Evolutionary conservation across 129 eudicot species (phyloP), one percentile per base, ranked within the genome.

Genomic region (Tagetes patula): DNA sequence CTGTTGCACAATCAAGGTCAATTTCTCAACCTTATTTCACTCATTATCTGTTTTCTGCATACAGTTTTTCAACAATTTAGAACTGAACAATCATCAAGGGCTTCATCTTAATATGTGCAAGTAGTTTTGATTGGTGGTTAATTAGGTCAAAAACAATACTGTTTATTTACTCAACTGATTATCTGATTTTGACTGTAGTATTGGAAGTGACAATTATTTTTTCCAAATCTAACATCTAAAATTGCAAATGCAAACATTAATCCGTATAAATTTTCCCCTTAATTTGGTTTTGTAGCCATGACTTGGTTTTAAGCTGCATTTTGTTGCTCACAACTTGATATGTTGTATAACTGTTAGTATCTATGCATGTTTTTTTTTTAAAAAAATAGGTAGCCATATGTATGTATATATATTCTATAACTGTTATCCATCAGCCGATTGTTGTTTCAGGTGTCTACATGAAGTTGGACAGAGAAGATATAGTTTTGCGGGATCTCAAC

Each of bases 1-100:
- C 87, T 66, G 70, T 73, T 72, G 42, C 65, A 40, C 2, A 53
- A 10, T 45, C 83, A 72, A 85, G 89, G 96, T 90, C 56, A 73
- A 58, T 70, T 12, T 41, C 36, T 53, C 1, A 14, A 38, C 9
- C 39, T 33, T 20, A 3, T 49, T 6, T 48, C 67, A 45, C 20
- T 59, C 37, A 72, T 72, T 59, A 59, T 46, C n/a, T 41, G 38
- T 55, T 53, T 3, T 58, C 31, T 56, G 39, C 4, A 32, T 20
- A 20, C 27, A 20, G 27, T 20, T 20, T 20, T 20, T 20, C 27
- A 20, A 20, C 27, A 20, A 20, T 20, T 20, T 20, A 20, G 27
- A 20, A 20, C 27, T 20, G 27, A 20, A 20, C 0, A 20, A 20
- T 20, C 27, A 20, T 20, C 27, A 20, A 20, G 27, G 27, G 27